A percentile compares a stretch with the other conserved stretches of the same genome.
Conservation (phyloP, 345 rosid genomes). For the Streptanthus diversifolius region DNA sequence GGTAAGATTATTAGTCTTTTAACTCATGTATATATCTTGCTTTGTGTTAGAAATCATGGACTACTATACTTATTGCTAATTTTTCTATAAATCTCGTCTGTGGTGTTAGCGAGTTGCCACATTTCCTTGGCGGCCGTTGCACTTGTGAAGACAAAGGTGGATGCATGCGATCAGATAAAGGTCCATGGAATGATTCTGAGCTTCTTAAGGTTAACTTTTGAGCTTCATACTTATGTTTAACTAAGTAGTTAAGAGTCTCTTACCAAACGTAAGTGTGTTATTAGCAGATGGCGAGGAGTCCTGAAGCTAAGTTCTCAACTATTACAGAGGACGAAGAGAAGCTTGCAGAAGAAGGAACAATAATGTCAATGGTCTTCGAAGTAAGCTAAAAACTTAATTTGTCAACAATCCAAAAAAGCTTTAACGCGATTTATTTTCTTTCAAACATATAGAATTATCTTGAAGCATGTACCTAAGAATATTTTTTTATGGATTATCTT, state of each 20-base stretch:
- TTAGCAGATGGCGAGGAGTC: conserved; percentile 54
- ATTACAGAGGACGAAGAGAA: conserved; percentile 42
- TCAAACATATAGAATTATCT: background rate
- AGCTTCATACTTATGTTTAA: background rate
- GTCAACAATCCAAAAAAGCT: background rate
- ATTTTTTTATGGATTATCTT: background rate
- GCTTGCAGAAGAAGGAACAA: conserved; percentile 9
- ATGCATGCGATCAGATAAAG: conserved; percentile 93
- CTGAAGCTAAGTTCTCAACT: conserved; percentile 48
- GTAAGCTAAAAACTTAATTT: conserved; percentile 23
- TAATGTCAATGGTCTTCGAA: conserved; percentile 17
- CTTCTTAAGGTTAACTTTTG: conserved; percentile 55
- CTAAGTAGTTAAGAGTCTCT: background rate
- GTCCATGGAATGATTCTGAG: conserved; percentile 95
- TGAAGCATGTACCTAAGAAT: background rate
- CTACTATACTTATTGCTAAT: background rate
- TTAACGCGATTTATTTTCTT: background rate
- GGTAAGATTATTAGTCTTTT: conserved; percentile 36
- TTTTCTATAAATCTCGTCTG: background rate
- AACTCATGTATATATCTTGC: background rate
- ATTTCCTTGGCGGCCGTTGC: conserved; percentile 86
- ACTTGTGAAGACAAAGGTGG: conserved; percentile 88
- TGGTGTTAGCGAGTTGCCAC: conserved; percentile 79
- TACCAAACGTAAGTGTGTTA: background rate
- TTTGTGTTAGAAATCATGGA: background rate